Evolutionary conservation across 768 basidiomycete genomes (phyloP).

Genomic region (Artomyces pyxidatus): DNA sequence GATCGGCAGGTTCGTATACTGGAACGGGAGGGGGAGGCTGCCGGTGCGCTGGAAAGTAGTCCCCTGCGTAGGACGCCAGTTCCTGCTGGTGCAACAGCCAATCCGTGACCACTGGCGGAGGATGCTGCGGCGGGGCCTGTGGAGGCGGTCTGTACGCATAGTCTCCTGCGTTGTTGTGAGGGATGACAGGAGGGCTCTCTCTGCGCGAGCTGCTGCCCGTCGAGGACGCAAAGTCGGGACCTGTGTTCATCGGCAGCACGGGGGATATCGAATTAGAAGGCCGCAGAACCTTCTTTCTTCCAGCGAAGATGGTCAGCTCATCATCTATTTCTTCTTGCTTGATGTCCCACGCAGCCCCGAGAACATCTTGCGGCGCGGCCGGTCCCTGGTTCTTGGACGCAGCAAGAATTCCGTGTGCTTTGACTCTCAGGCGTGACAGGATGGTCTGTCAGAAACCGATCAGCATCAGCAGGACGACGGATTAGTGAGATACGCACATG

Average conservation of each 20-base stretch:
- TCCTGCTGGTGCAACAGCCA: conserved; percentile 8
- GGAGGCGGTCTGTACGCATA: neutral
- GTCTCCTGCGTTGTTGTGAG: neutral
- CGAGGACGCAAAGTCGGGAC: neutral
- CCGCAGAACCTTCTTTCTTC: conserved; percentile 55
- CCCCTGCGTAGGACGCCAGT: conserved; percentile 1
- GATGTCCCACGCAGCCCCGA: conserved; percentile 42
- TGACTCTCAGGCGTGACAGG: conserved; percentile 51
- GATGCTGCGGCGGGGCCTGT: neutral
- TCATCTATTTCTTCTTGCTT: conserved; percentile 51
- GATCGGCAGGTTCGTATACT: neutral
- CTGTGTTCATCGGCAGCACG: neutral
- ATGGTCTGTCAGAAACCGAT: conserved; percentile 40
- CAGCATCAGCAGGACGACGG: neutral
- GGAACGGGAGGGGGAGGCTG: neutral
- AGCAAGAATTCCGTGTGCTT: conserved; percentile 51
- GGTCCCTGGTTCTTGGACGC: conserved; percentile 30
- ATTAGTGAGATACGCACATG: conserved; percentile 30
- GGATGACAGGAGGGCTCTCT: neutral
- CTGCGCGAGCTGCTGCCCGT: neutral
- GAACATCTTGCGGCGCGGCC: conserved; percentile 18
- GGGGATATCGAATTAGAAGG: conserved; percentile 28
- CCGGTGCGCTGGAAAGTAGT: neutral
- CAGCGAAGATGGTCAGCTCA: conserved; percentile 63
- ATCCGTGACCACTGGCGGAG: conserved; percentile 2